Evolutionary conservation across 441 rosid genomes (phyloP), one percentile per base, ranked within the genome.

Genomic region (Erodium texanum): DNA sequence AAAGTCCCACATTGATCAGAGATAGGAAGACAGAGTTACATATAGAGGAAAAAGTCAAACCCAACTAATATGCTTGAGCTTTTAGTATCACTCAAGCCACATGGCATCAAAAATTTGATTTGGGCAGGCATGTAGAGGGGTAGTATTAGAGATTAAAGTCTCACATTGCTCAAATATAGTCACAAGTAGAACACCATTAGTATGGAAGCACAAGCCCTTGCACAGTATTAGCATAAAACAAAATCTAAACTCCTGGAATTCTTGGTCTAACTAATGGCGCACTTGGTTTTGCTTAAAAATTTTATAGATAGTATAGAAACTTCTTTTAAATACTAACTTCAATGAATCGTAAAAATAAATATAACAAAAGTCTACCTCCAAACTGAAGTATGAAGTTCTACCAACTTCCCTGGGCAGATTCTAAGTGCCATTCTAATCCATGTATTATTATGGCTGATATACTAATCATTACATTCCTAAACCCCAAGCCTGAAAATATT

Each of bases 341-440:
- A 27, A 18, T 54, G 24, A 20, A 20, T 20, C 24, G 2, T 20
- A 9, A 19, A 2, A 20, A 56, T 56, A 32, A 32, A 32, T 32
- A 32, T 32, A 32, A 19, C 62, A 56, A 18, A 56, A 9, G 62
- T 19, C 23, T 56, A 56, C 10, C 62, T 19, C 62, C 24, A 19
- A 56, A 56, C 24, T 10, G 24, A 56, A 56, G 27, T 32, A 20
- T 56, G 27, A 56, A 56, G 20, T 56, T 56, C 62, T 19, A 8
- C 20, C 62, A 56, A 56, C 62, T 56, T 19, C 24, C 62, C 62
- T 56, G 62, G 20, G 62, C 62, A 56, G 18, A 56, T 56, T 20
- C 23, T 20, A 12, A 14, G 50, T 43, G 50, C 5, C 50, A 43
- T 43, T 43, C 15, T 43, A 43, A 12, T 12, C 6, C 5, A 36